These are phyloP conservation scores for Fusarium xyrophilum DNA, from an alignment of 2,329 filamentous ascomycete species.

Conservation along the genomic window DNA sequence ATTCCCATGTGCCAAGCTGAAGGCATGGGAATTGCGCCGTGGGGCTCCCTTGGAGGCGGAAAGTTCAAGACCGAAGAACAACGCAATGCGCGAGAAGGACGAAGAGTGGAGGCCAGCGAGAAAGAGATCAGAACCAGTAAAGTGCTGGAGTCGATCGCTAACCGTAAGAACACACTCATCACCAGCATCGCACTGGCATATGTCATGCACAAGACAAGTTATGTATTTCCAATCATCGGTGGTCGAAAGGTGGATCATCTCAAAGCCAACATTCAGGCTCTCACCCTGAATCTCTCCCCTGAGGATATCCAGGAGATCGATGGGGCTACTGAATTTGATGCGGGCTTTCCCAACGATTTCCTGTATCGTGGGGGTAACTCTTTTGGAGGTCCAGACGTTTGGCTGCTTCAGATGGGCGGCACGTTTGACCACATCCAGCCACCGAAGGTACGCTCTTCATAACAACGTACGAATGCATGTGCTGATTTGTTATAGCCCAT, in stretches of 20 bases:
- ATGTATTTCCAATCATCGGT: slow-evolving; percentile 77
- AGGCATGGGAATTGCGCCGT: slow-evolving; percentile 63
- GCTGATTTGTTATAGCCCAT: slow-evolving; percentile 48
- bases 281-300: slow-evolving; percentile 64
- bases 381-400: slow-evolving; percentile 51
- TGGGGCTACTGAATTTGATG: slow-evolving; percentile 64
- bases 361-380: slow-evolving; percentile 53
- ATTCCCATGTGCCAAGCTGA: slow-evolving; percentile 53
- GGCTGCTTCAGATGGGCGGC: slow-evolving; percentile 56
- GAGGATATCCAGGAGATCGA: slow-evolving; percentile 74
- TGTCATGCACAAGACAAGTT: slow-evolving; percentile 73
- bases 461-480: not conserved
- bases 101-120: slow-evolving; percentile 52
- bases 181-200: slow-evolving; percentile 71
- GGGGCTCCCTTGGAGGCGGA: slow-evolving; percentile 63
- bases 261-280: slow-evolving; percentile 71
- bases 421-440: slow-evolving; percentile 58
- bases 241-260: slow-evolving; percentile 74
- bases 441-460: slow-evolving; percentile 43
- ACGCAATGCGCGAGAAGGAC: slow-evolving; percentile 47
- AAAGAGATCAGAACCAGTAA: slow-evolving; percentile 59
- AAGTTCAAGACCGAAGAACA: slow-evolving; percentile 53
- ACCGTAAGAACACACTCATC: slow-evolving; percentile 51
- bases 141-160: slow-evolving; percentile 58
- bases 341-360: slow-evolving; percentile 72